Evolutionary conservation across 2,329 filamentous ascomycete genomes (phyloP), one percentile per base, ranked within the genome.

Genomic region (Fusarium drepaniforme): DNA sequence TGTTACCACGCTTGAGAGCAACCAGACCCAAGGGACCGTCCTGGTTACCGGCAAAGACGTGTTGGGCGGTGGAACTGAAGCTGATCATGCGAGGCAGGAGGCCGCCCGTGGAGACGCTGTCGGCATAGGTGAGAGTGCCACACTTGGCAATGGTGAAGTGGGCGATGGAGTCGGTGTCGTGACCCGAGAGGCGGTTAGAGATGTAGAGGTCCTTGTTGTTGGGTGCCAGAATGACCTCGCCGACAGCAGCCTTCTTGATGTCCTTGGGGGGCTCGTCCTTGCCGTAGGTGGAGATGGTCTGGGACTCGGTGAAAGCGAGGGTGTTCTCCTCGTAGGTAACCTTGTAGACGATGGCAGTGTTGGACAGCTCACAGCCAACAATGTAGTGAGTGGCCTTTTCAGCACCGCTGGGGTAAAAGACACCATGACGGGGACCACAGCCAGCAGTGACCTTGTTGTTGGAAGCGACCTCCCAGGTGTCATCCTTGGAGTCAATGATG

Each of bases 401-500:
- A 12, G 75, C 76, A 9, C 80, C 81, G n/a, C 75, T 64, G 2
- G 82, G 83, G 78, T 85, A 84, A 81, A 88, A 89, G 74, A 83
- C 83, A 59, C 86, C 87, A 75, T 89, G 88, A 21, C 88, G 87
- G 5, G 88, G 88, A 1, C 88, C 88, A 44, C 84, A 84, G 67
- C 85, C 75, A 13, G 82, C 81, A 25, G 75, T 72, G 66, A 86
- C 80, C 8, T 73, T 57, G 44, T 84, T 77, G 49, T 75, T 79
- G 76, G 80, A 83, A 38, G 79, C 80, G 49, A 88, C 76, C 8
- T 80, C 77, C 75, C 81, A 88, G 18, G 79, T 77, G 64, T 86
- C 84, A 70, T 83, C 80, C 71, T 82, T 75, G 65, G 83, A 80
- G 81, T 88, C 85, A 40, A 89, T 79, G 64, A 89, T 75, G 40